Percentiles rank a stretch among this genome's conserved stretches.
phyloP scores from a whole-genome alignment of 176 grass and related monocot genomes.

The barley (Hordeum vulgare) region DNA sequence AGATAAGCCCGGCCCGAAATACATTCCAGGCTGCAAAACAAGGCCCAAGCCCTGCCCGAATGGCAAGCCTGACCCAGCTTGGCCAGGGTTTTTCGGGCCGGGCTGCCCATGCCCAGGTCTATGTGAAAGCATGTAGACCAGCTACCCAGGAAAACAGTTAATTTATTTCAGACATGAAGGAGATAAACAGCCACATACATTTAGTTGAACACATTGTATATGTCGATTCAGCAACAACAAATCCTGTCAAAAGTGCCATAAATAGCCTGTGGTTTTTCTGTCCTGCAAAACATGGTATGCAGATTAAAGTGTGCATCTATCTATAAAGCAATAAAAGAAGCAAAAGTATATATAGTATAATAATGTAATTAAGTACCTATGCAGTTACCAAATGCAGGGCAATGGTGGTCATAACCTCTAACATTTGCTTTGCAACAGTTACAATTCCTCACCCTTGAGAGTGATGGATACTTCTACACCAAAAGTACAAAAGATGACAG shows the following conservation, averaged over 20 bases:
- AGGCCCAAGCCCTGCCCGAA: no score
- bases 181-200: constrained; percentile 43
- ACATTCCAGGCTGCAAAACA: no score
- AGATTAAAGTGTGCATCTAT: constrained; percentile 13
- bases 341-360: background rate
- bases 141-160: background rate
- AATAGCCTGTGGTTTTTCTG: constrained; percentile 79
- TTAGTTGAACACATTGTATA: constrained; percentile 94
- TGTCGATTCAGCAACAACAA: constrained; percentile 88
- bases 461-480: constrained; percentile 55
- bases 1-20: no score
- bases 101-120: no score
- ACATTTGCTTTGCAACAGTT: constrained; percentile 66
- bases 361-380: constrained; percentile 51
- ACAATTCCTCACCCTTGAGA: constrained; percentile 76
- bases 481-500: constrained; percentile 7
- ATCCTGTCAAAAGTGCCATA: constrained; percentile 88
- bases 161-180: constrained; percentile 16
- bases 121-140: background rate
- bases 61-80: no score
- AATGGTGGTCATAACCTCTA: constrained; percentile 92
- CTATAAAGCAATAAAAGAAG: background rate
- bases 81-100: no score
- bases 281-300: constrained; percentile 43
- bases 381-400: constrained; percentile 93